These are phyloP conservation scores for Aspergillus coremiiformis DNA, from an alignment of 495 filamentous ascomycete species.

Conservation along the genomic window DNA sequence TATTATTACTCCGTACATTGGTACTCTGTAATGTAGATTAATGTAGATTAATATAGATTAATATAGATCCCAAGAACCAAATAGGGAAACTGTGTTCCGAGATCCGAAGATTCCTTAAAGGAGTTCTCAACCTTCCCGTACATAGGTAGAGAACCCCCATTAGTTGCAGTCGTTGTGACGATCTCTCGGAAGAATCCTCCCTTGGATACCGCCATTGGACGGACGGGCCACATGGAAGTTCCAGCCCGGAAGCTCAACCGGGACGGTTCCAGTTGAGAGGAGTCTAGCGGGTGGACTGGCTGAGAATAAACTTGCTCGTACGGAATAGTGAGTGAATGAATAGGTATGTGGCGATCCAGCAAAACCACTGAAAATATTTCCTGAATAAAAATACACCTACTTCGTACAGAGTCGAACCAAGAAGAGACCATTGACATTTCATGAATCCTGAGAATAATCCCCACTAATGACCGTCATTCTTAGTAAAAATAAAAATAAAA, in stretches of 20 bases:
- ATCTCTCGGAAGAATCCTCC: conserved; percentile 17
- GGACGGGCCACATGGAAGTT: conserved; percentile 8
- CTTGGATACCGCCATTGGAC: conserved; percentile 10
- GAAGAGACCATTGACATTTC: conserved; percentile 3
- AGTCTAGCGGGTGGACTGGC: conserved; percentile 1
- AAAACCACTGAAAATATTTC: too few relatives aligned
- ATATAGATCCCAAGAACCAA: neutral
- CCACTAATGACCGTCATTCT: conserved; percentile 1
- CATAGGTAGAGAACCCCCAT: neutral
- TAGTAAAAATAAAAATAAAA: too few relatives aligned
- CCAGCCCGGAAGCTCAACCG: conserved; percentile 3
- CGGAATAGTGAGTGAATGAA: neutral
- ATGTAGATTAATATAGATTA: too few relatives aligned
- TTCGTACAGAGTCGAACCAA: too few relatives aligned
- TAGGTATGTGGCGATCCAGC: neutral
- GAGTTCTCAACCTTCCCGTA: too few relatives aligned
- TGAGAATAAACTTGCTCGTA: neutral
- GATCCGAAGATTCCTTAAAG: neutral
- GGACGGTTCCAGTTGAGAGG: neutral
- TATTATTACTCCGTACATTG: too few relatives aligned
- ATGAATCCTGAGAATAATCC: conserved; percentile 9
- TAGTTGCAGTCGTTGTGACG: conserved; percentile 7
- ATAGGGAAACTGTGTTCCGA: neutral
- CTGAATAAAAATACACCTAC: too few relatives aligned
- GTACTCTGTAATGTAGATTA: too few relatives aligned